Conservation (phyloP, 768 basidiomycete genomes). For the Lyophyllum decastes region DNA sequence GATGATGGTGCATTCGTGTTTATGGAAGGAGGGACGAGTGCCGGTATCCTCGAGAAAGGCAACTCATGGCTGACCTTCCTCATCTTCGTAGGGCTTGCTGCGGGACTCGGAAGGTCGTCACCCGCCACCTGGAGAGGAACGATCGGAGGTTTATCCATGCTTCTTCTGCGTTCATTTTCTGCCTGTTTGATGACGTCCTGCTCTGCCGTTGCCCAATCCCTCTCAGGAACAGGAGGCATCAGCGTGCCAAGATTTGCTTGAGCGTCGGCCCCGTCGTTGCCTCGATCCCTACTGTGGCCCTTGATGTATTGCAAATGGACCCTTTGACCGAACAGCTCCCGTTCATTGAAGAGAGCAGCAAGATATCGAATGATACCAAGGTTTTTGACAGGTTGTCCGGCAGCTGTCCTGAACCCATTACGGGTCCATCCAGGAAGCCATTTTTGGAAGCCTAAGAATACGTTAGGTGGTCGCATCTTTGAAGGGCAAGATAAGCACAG, state of each 20-base stretch:
- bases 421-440: constrained; percentile 73
- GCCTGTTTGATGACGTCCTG: constrained; percentile 12
- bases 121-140: constrained; percentile 1
- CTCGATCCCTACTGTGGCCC: constrained; percentile 74
- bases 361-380: constrained; percentile 70
- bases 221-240: constrained; percentile 42
- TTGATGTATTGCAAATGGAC: constrained; percentile 73
- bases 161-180: constrained; percentile 4
- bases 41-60: constrained; percentile 4
- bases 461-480: constrained; percentile 1
- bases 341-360: constrained; percentile 56
- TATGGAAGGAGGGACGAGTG: neutral
- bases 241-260: constrained; percentile 64
- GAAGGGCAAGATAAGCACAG: constrained; percentile 46
- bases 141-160: neutral
- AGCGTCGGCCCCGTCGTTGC: constrained; percentile 87
- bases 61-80: constrained; percentile 14
- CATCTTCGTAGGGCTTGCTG: constrained; percentile 10
- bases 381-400: constrained; percentile 71
- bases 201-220: constrained; percentile 56
- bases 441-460: constrained; percentile 55
- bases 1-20: neutral
- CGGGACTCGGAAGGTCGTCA: neutral
- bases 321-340: constrained; percentile 50
- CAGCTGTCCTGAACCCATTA: constrained; percentile 49